Evolutionary conservation across 1,284 basidiomycete species (phyloP).

Genomic region (Pseudozyma sp.): DNA sequence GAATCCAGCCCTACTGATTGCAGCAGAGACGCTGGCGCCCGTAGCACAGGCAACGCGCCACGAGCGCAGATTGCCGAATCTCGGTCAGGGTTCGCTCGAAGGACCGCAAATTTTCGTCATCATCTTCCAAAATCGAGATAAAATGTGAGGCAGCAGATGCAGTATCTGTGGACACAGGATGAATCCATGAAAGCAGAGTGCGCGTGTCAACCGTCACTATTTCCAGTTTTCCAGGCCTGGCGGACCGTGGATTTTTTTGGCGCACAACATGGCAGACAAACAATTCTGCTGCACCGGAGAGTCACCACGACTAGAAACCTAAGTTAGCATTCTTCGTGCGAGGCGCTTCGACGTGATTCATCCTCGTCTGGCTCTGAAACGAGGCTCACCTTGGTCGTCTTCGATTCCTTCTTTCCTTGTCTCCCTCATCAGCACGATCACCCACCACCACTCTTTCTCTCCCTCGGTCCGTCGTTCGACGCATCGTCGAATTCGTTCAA

Average conservation of each 20-base stretch:
- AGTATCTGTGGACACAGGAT: too few relatives aligned
- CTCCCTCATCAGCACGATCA: background rate
- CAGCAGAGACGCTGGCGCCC: slow-evolving; percentile 14
- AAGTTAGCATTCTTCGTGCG: background rate
- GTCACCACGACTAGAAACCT: too few relatives aligned
- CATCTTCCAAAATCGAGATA: slow-evolving; percentile 2
- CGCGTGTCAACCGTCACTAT: too few relatives aligned
- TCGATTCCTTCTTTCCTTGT: background rate
- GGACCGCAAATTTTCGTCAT: slow-evolving; percentile 8
- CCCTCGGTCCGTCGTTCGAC: slow-evolving; percentile 17
- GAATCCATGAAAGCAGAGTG: too few relatives aligned
- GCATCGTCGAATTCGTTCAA: background rate
- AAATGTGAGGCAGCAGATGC: slow-evolving; percentile 1
- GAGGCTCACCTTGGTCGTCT: background rate
- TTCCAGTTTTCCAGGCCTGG: background rate
- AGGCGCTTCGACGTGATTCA: slow-evolving; percentile 7
- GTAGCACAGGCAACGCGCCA: slow-evolving; percentile 4
- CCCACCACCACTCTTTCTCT: slow-evolving; percentile 30
- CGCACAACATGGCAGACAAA: too few relatives aligned
- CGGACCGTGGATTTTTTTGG: slow-evolving; percentile 4
- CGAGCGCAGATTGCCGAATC: slow-evolving; percentile 24
- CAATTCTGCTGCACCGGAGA: too few relatives aligned
- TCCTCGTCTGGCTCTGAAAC: background rate
- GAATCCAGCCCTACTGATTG: too few relatives aligned
- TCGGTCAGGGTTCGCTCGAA: slow-evolving; percentile 38